A percentile compares a stretch with the other conserved stretches of the same genome.
Evolutionary conservation across 2,329 filamentous ascomycete genomes (phyloP).

Genomic region (Alternaria metachromatica): DNA sequence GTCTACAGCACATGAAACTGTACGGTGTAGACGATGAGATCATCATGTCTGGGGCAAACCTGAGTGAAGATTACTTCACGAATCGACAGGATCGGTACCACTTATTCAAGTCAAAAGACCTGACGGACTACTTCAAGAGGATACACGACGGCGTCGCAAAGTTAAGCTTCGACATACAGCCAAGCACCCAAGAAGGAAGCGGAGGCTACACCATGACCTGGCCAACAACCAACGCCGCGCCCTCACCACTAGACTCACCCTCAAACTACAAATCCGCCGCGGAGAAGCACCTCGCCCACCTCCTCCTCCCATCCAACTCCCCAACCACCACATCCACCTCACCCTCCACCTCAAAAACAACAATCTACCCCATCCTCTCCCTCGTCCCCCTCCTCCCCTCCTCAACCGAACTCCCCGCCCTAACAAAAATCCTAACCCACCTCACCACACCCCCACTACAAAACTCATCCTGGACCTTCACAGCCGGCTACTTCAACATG

Average conservation of each 20-base stretch:
- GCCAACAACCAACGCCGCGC: conserved; percentile 76
- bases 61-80: conserved; percentile 94
- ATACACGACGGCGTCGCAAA: conserved; percentile 80
- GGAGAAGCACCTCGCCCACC: conserved; percentile 68
- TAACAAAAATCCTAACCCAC: conserved; percentile 77
- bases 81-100: conserved; percentile 96
- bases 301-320: conserved; percentile 65
- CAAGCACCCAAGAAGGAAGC: conserved; percentile 58
- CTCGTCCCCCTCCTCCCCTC: conserved; percentile 85
- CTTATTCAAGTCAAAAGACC: conserved; percentile 77
- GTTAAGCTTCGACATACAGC: conserved; percentile 81
- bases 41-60: conserved; percentile 86
- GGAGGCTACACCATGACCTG: conserved; percentile 68
- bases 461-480: conserved; percentile 89
- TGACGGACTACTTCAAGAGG: conserved; percentile 81
- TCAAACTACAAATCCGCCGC: conserved; percentile 73
- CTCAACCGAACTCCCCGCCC: conserved; percentile 86
- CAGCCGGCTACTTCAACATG: conserved; percentile 98
- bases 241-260: conserved; percentile 75
- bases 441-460: conserved; percentile 69
- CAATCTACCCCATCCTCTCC: conserved; percentile 85
- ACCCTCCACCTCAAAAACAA: conserved; percentile 43
- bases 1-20: conserved; percentile 97
- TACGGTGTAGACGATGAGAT: conserved; percentile 96
- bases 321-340: conserved; percentile 40